Conservation (phyloP, 305 asterid species). For the Monarda citriodora region DNA sequence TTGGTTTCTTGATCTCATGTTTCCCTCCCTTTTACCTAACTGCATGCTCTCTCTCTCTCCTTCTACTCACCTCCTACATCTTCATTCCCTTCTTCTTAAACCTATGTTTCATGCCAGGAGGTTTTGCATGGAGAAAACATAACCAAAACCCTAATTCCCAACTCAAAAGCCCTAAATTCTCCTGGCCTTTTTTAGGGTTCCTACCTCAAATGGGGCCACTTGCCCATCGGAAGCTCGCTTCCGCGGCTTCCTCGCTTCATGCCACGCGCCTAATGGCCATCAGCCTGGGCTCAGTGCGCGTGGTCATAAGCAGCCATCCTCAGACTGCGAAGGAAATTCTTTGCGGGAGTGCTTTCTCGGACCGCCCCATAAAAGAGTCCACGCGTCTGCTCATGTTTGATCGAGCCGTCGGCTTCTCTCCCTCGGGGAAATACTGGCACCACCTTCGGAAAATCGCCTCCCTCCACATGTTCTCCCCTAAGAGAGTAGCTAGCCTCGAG, state of each 20-base stretch:
- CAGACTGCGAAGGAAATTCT: slow-evolving; percentile 65
- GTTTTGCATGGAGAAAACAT: slow-evolving; percentile 57
- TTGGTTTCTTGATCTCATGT: slow-evolving; percentile 30
- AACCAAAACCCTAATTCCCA: slow-evolving; percentile 30
- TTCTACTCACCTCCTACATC: slow-evolving; percentile 22
- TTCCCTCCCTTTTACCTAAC: slow-evolving; percentile 18
- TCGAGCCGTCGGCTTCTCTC: slow-evolving; percentile 72
- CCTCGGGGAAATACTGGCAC: slow-evolving; percentile 53
- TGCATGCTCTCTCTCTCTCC: slow-evolving; percentile 24
- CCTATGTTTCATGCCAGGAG: slow-evolving; percentile 35
- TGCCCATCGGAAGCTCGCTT: slow-evolving; percentile 57
- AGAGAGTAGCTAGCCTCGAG: slow-evolving; percentile 44
- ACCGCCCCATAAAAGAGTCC: slow-evolving; percentile 65
- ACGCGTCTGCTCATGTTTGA: slow-evolving; percentile 58
- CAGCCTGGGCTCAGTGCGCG: slow-evolving; percentile 43
- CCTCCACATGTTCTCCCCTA: slow-evolving; percentile 58
- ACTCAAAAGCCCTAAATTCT: slow-evolving; percentile 37
- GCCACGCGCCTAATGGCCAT: slow-evolving; percentile 57
- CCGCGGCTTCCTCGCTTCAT: slow-evolving; percentile 28
- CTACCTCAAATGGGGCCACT: slow-evolving; percentile 51
- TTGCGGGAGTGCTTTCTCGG: slow-evolving; percentile 35
- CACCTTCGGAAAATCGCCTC: slow-evolving; percentile 47
- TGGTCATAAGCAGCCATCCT: slow-evolving; percentile 59
- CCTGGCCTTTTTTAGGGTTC: slow-evolving; percentile 49
- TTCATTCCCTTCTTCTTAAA: slow-evolving; percentile 23